Evolutionary conservation across 371 early-diverging fungal genomes (phyloP), one percentile per base, ranked within the genome.

Genomic region (Entomophthora muscae): DNA sequence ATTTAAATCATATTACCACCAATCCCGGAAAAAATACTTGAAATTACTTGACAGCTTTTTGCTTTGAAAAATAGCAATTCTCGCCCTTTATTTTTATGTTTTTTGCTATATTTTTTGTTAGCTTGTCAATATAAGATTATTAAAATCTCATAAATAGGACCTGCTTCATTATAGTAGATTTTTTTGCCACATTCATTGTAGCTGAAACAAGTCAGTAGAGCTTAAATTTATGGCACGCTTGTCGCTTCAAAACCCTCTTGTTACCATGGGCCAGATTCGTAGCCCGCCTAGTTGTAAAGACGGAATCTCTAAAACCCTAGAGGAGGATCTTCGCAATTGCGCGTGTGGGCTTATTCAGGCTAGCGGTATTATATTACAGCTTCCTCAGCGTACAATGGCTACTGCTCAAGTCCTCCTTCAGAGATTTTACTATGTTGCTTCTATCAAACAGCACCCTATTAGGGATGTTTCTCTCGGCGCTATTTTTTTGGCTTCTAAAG

Each of bases 401-500:
- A 93, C 93, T n/a, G 94, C 95, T 1, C 93, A 94, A 70, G 88
- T 92, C 1, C 74, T 97, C 27, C 83, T 95, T 56, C 92, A 93
- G 64, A 84, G 97, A 5, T 95, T 95, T 78, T 97, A 82, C 73
- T 90, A 78, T 64, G 73, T 84, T 64, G 83, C 90, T 0, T 83
- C 91, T 1, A 70, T 92, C 13, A 80, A 78, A 62, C 72, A 85
- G 5, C 58, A 32, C 23, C 29, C 53, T 67, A 21, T 65, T 61
- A 69, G 90, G 80, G 89, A 89, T 67, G 85, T 87, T 21, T 87
- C 80, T 1, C 78, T 91, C 73, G 97, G 90, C 3, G 77, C 87
- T 23, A 68, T 95, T 27, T 92, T 95, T 68, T 76, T 97, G 12
- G 90, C 95, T 1, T 78, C 89, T 42, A 97, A 97, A 66, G 79